phyloP scores from a whole-genome alignment of 768 basidiomycete species.

The Tulasnella sp. region DNA sequence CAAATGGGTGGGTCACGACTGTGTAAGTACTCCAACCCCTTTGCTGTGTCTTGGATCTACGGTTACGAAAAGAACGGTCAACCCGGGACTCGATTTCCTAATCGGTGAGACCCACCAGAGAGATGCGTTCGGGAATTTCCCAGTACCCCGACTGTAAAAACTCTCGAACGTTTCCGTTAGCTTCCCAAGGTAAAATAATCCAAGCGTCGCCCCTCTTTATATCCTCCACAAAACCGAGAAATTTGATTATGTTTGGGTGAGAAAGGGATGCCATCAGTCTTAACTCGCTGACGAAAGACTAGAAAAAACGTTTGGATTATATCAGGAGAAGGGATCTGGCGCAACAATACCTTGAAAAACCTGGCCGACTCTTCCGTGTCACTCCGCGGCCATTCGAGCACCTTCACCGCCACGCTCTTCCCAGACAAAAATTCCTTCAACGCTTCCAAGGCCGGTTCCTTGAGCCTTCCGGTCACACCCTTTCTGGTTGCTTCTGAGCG shows the following conservation, averaged over 20 bases:
- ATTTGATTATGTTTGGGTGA: neutral
- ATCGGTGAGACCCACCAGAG: neutral
- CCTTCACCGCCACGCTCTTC: neutral
- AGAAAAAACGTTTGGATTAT: neutral
- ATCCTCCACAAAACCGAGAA: neutral
- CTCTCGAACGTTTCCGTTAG: neutral
- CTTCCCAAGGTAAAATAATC: neutral
- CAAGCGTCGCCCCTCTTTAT: neutral
- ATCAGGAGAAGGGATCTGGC: too few relatives aligned
- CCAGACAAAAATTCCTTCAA: neutral
- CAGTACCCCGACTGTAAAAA: neutral
- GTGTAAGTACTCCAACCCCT: neutral
- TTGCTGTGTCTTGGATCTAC: neutral
- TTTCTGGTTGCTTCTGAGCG: too few relatives aligned
- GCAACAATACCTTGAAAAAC: neutral
- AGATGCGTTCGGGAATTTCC: neutral
- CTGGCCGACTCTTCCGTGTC: neutral
- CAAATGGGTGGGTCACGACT: neutral
- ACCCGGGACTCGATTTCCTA: neutral
- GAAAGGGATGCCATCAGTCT: neutral
- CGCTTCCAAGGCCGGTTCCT: neutral
- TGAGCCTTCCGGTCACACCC: too few relatives aligned
- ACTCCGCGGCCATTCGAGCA: neutral
- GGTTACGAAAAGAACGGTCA: neutral
- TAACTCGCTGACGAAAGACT: neutral